Evolutionary conservation across 768 basidiomycete genomes (phyloP).

Genomic region (Tricholomella constricta): DNA sequence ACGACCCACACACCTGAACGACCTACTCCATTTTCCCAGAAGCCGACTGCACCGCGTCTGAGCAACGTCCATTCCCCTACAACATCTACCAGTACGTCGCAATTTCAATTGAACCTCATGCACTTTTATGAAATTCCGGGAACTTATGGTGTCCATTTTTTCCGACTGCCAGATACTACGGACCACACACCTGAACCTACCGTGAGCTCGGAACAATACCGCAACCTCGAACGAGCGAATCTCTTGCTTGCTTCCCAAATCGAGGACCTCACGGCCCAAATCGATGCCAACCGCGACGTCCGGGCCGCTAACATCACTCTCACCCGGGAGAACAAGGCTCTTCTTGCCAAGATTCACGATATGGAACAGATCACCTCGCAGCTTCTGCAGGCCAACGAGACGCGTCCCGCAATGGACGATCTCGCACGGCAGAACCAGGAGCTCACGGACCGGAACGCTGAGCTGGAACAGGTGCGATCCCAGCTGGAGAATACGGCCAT

Average conservation of each 20-base stretch:
- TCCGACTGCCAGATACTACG: too few species aligned
- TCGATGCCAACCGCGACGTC: constrained; percentile 18
- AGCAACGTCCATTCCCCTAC: neutral
- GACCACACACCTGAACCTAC: neutral
- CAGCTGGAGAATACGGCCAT: constrained; percentile 9
- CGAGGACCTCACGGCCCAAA: constrained; percentile 10
- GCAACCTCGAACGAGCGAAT: constrained; percentile 6
- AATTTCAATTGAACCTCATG: too few species aligned
- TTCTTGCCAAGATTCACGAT: constrained; percentile 27
- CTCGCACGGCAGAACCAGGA: constrained; percentile 16
- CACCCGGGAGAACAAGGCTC: constrained; percentile 26
- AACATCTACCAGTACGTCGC: neutral
- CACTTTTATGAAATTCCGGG: neutral
- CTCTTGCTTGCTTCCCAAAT: constrained; percentile 9
- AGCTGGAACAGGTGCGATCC: constrained; percentile 5
- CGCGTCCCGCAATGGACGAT: constrained; percentile 24
- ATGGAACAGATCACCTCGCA: constrained; percentile 33
- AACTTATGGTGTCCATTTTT: too few species aligned
- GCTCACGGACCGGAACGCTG: constrained; percentile 10
- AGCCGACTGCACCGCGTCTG: neutral
- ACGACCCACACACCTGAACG: too few species aligned
- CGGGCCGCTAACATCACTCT: constrained; percentile 26
- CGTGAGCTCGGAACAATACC: constrained; percentile 1
- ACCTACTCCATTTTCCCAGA: constrained; percentile 15
- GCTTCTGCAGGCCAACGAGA: constrained; percentile 27